Evolutionary conservation across 1,139 yeast genomes (phyloP), one percentile per base, ranked within the genome.

Genomic region (Taphrina deformans): DNA sequence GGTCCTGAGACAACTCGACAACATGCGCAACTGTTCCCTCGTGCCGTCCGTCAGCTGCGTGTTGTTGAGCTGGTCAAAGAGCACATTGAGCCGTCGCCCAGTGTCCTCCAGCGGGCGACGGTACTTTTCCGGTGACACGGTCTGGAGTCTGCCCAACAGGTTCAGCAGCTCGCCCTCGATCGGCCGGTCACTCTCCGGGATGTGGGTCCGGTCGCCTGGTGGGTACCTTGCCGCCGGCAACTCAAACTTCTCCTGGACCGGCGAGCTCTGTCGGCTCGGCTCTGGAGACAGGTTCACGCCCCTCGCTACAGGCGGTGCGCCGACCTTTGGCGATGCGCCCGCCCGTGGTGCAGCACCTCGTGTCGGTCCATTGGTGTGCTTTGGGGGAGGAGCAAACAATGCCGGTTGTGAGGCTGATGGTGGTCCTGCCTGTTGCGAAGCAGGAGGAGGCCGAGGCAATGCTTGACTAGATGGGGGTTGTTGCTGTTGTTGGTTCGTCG

Each of bases 41-140:
- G 79, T 55, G 87, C 77, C 1, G n/a, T 79, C 85, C 33, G 56
- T 38, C 69, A 86, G 77, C 64, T 87, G 93, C 67, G 83, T 85
- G 71, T 87, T 88, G 75, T 88, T 88, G 78, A 93, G 83, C 72
- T 87, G 93, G 71, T 87, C 93, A 75, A 83, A 90, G 71, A 93
- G 79, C 66, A 90, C 82, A 70, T 84, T 83, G 68, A 93, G 78
- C 75, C 98, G 84, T 78, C 87, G 87, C 71, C 86, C 93, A 75
- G 96, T 86, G 74, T 93, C 98, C 62, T 79, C 79, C 59, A 88
- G 83, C 73, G 91, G 97, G 69, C 85, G 87, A 45, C 81, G 75
- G 73, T 84, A 90, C 74, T 84, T 86, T 65, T 84, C 52, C 24
- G 97, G 97, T 59, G 91, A 83, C 58, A 79, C 79, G 23, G 96